phyloP scores from a whole-genome alignment of 257 asterid species.

The Haberlea rhodopensis region DNA sequence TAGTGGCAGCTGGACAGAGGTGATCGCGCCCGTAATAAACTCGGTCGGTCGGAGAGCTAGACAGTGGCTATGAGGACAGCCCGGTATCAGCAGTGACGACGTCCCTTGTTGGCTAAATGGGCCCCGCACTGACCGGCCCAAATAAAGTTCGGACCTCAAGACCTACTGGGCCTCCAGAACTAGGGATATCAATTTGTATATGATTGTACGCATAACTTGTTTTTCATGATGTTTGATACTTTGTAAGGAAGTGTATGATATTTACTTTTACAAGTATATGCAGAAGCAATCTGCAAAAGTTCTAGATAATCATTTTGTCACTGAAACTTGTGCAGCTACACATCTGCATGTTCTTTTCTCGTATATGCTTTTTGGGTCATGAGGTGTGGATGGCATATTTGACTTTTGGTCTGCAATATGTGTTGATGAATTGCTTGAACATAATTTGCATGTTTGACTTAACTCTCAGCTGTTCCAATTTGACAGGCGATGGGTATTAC shows the following conservation, averaged over 20 bases:
- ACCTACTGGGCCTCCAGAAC: too few relatives aligned
- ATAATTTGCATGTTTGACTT: background rate
- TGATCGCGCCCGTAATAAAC: too few relatives aligned
- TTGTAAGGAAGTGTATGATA: background rate
- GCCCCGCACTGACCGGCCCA: too few relatives aligned
- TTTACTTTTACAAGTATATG: background rate
- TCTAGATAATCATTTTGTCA: background rate
- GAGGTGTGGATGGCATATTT: background rate
- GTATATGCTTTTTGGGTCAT: background rate
- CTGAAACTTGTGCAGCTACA: background rate
- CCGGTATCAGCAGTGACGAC: too few relatives aligned
- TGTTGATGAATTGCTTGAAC: background rate
- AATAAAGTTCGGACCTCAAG: too few relatives aligned
- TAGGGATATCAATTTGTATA: too few relatives aligned
- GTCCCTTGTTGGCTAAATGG: too few relatives aligned
- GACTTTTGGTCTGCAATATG: background rate
- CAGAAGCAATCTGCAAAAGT: background rate
- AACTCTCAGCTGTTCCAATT: constrained; percentile 3
- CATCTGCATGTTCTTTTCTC: background rate
- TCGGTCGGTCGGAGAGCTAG: too few relatives aligned
- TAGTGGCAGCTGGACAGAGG: too few relatives aligned
- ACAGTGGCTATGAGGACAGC: too few relatives aligned
- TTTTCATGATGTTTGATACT: background rate
- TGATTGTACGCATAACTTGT: background rate
- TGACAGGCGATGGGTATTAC: constrained; percentile 69